Conservation (phyloP, 2,329 filamentous ascomycete genomes). For the Penicillium fuscoglaucum region DNA sequence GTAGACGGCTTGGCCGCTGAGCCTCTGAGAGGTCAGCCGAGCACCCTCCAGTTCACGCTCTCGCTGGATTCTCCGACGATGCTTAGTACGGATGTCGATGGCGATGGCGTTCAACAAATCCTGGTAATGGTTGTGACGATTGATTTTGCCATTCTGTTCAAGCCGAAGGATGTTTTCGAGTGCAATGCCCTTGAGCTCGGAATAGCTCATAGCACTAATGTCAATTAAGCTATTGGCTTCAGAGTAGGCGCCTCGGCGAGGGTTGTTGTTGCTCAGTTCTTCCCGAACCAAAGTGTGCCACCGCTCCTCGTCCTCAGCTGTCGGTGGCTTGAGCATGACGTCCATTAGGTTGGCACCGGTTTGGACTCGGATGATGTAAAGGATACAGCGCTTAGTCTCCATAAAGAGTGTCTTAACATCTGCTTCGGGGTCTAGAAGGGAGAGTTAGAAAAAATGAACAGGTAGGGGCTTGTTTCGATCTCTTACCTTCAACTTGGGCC, state of each 20-base stretch:
- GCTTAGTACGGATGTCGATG: constrained; percentile 95
- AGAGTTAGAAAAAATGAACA: constrained; percentile 11
- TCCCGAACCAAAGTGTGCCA: constrained; percentile 81
- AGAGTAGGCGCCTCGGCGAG: constrained; percentile 82
- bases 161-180: constrained; percentile 91
- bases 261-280: constrained; percentile 69
- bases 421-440: constrained; percentile 73
- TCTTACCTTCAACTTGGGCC: constrained; percentile 72
- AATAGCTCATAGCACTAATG: constrained; percentile 84
- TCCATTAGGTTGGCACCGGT: constrained; percentile 90
- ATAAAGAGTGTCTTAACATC: constrained; percentile 92
- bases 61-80: constrained; percentile 84
- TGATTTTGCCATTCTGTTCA: constrained; percentile 84
- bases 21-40: constrained; percentile 48
- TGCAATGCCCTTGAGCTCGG: constrained; percentile 87
- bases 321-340: constrained; percentile 88
- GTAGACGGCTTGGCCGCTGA: constrained; percentile 72
- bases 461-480: not conserved
- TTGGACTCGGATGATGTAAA: constrained; percentile 97
- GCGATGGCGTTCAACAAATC: constrained; percentile 98
- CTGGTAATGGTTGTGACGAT: constrained; percentile 85
- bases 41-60: constrained; percentile 78
- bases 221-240: constrained; percentile 80
- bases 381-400: constrained; percentile 94
- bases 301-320: constrained; percentile 80